phyloP scores from a whole-genome alignment of 208 protist species.

The Strigomonas culicis region DNA sequence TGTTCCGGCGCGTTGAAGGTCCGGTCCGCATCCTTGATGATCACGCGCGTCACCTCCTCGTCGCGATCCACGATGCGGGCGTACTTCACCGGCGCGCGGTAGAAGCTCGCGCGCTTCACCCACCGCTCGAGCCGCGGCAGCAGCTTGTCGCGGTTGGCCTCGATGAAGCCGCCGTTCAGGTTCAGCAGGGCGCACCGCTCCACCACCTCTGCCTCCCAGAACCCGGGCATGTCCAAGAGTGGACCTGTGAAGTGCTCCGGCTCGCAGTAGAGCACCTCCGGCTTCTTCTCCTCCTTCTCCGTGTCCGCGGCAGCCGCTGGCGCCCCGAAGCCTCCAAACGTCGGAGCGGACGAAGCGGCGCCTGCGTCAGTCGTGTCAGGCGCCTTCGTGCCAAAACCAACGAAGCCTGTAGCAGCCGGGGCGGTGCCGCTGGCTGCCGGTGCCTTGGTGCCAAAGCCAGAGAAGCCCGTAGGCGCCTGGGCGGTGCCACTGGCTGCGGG shows the following conservation, averaged over 20 bases:
- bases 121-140: constrained; percentile 61
- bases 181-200: constrained; percentile 66
- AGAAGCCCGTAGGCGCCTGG: constrained; percentile 1
- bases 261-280: constrained; percentile 45
- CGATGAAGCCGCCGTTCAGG: constrained; percentile 79
- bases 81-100: constrained; percentile 63
- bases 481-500: constrained; percentile 1
- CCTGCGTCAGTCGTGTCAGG: neutral
- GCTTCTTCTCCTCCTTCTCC: constrained; percentile 19
- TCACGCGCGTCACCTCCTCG: constrained; percentile 86
- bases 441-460: constrained; percentile 2
- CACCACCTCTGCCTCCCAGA: constrained; percentile 80
- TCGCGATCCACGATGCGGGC: constrained; percentile 77
- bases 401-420: neutral
- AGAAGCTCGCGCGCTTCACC: constrained; percentile 58
- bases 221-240: constrained; percentile 76
- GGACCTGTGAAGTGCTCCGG: constrained; percentile 74
- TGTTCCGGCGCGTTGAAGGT: constrained; percentile 80
- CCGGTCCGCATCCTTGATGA: constrained; percentile 88
- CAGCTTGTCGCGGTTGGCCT: constrained; percentile 52
- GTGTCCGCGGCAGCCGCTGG: constrained; percentile 4
- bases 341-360: neutral
- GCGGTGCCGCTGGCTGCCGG: constrained; percentile 4
- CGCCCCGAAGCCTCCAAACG: neutral
- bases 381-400: constrained; percentile 1